Evolutionary conservation across 352 stramenopile species (phyloP), one percentile per base, ranked within the genome.

Genomic region (Globisporangium ultimum): DNA sequence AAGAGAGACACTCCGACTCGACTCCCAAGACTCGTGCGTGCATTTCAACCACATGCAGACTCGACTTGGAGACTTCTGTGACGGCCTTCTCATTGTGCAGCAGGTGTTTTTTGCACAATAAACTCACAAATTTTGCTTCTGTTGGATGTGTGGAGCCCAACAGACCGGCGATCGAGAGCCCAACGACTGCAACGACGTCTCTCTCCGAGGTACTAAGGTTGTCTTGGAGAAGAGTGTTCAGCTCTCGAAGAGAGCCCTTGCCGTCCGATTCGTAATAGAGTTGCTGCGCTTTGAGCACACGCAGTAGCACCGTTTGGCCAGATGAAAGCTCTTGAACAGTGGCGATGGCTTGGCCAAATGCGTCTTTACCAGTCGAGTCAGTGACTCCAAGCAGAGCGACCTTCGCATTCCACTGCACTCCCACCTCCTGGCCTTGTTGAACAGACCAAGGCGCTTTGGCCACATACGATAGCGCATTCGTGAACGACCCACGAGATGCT

Each of bases 321-420:
- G 34, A 17, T n/a, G 46, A n/a, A 15, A 21, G 20, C 22, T 46
- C 28, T 18, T 61, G n/a, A 52, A 40, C 53, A 32, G 46, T 38
- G 20, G 53, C 28, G n/a, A 66, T 57, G 8, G 55, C 55, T 12
- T 57, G 34, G 11, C 11, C 48, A 20, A 57, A 52, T 14, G 20
- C 40, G 15, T 47, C 46, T 14, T 41, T 34, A 34, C 20, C 11
- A 34, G 53, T 53, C 8, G 57, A 36, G n/a, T 42, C 17, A 8
- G 38, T 14, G 18, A 38, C 47, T 1, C 59, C 63, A 12, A 80
- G 50, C 14, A 63, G 62, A 55, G 74, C 67, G 22, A 87, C 46
- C 1, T 67, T 56, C 11, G 36, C 58, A 47, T 83, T 83, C 76
- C 76, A 87, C 48, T 71, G 56, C 12, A 83, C 28, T 8, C 59